phyloP scores from a whole-genome alignment of 2,329 filamentous ascomycete genomes.

The Bipolaris victoriae region DNA sequence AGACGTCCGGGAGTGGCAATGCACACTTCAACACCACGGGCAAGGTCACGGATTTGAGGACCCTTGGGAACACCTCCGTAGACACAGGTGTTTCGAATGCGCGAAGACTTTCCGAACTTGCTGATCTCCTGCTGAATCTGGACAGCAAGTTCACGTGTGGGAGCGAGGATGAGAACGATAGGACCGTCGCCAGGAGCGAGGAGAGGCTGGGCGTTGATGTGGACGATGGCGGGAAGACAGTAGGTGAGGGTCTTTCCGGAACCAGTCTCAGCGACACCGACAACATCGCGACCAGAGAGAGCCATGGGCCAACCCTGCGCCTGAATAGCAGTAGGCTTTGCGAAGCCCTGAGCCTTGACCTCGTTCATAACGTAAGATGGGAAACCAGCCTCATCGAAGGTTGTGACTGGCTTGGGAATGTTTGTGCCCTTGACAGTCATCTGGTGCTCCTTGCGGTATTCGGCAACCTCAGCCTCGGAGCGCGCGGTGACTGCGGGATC shows the following conservation, averaged over 20 bases:
- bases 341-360: conserved; percentile 97
- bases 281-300: conserved; percentile 94
- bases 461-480: conserved; percentile 79
- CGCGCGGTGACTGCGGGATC: conserved; percentile 77
- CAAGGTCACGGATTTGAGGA: conserved; percentile 92
- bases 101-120: conserved; percentile 97
- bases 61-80: conserved; percentile 99
- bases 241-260: conserved; percentile 99
- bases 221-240: conserved; percentile 95
- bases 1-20: conserved; percentile 97
- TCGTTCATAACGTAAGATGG: conserved; percentile 97
- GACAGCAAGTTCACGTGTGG: conserved; percentile 95
- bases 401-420: conserved; percentile 92
- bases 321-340: conserved; percentile 92
- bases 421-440: conserved; percentile 82
- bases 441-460: conserved; percentile 82
- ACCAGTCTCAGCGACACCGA: conserved; percentile 98
- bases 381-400: conserved; percentile 97
- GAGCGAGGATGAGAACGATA: conserved; percentile 93
- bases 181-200: conserved; percentile 93
- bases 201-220: conserved; percentile 98
- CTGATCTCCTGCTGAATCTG: conserved; percentile 99
- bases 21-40: conserved; percentile 95
- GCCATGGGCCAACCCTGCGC: conserved; percentile 99
- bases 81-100: conserved; percentile 97